Conservation (phyloP, 2,329 filamentous ascomycete species). For the Acephala macrosclerotiorum region DNA sequence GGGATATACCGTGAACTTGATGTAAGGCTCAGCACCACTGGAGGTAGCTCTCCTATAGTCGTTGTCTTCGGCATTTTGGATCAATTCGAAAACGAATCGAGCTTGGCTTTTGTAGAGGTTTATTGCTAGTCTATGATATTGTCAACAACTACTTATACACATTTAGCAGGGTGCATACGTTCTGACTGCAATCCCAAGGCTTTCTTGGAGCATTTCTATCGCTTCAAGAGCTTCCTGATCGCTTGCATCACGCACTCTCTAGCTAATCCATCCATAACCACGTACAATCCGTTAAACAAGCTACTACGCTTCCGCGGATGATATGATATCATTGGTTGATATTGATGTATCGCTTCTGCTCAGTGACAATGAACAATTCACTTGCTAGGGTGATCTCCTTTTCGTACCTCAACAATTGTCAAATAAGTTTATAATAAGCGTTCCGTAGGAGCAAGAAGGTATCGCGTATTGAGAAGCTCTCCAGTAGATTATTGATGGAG, state of each 20-base stretch:
- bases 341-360: not conserved
- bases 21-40: slow-evolving; percentile 37
- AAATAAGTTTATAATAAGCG: not conserved
- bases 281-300: slow-evolving; percentile 6
- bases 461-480: not conserved
- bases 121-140: not conserved
- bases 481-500: too few species aligned
- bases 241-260: slow-evolving; percentile 4
- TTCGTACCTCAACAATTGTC: not conserved
- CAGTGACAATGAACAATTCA: not conserved
- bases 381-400: not conserved
- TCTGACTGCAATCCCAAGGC: slow-evolving; percentile 10
- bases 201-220: slow-evolving; percentile 6
- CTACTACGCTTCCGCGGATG: slow-evolving; percentile 7
- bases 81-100: slow-evolving; percentile 59
- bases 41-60: slow-evolving; percentile 42
- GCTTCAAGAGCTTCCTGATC: slow-evolving; percentile 12
- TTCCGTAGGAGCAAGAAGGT: not conserved
- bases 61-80: slow-evolving; percentile 64
- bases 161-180: slow-evolving; percentile 9
- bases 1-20: slow-evolving; percentile 43
- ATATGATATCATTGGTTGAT: not conserved
- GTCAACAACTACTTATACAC: not conserved
- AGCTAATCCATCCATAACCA: slow-evolving; percentile 17
- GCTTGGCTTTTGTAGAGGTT: slow-evolving; percentile 29